Evolutionary conservation across 805 yeast genomes (phyloP).

Genomic region (Kluyveromyces starmeri): DNA sequence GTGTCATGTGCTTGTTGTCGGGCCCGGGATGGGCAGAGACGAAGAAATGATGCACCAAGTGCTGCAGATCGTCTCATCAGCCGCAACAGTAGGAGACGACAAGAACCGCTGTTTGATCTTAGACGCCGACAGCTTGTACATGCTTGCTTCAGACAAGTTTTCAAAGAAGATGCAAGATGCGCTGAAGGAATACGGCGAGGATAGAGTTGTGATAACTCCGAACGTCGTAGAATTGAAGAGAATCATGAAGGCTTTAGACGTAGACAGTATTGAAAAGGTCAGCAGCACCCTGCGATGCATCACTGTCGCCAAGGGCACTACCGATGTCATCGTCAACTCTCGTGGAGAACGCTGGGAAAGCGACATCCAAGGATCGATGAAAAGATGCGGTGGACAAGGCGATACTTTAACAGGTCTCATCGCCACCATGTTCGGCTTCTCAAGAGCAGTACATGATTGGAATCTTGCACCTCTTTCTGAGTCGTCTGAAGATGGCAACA

Average conservation of each 20-base stretch:
- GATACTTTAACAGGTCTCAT: conserved; percentile 82
- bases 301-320: conserved; percentile 57
- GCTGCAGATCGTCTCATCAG: conserved; percentile 40
- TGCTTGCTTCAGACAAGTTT: conserved; percentile 43
- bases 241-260: conserved; percentile 42
- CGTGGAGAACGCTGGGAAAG: conserved; percentile 39
- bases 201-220: conserved; percentile 73
- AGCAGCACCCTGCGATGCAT: conserved; percentile 22
- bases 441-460: conserved; percentile 49
- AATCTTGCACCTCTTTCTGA: conserved; percentile 34
- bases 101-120: conserved; percentile 57
- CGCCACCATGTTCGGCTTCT: conserved; percentile 81
- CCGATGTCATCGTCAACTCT: conserved; percentile 45
- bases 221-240: conserved; percentile 79
- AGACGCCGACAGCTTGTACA: conserved; percentile 83
- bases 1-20: conserved; percentile 76
- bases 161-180: conserved; percentile 13
- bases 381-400: conserved; percentile 95
- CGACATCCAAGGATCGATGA: conserved; percentile 52
- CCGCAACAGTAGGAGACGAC: conserved; percentile 35
- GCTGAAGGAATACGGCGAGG: conserved; percentile 42
- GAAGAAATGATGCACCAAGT: conserved; percentile 52
- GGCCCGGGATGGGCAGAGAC: conserved; percentile 93
- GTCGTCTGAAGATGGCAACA: conserved; percentile 6
- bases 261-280: conserved; percentile 24